Base-by-base conservation (phyloP, 768 basidiomycete species). In the Omphalotus guepiniiformis region DNA sequence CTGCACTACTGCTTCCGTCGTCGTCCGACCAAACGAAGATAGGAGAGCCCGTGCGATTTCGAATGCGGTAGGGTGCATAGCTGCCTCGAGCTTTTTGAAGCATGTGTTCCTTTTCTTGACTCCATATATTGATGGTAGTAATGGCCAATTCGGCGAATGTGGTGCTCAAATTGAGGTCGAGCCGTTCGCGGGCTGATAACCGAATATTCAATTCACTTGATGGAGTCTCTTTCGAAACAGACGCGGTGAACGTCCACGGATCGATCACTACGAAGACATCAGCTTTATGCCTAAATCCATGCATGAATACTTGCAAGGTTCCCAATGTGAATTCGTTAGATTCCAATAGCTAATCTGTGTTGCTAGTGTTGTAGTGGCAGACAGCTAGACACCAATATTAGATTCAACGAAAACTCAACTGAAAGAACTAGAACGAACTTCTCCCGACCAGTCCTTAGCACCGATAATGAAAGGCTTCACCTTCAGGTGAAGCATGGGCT, bases 261-360 rank as follows among this genome's bases (percentile, higher is more conserved):
- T 99, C 96, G 52, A 95, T 90, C 45, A 99, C 87, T 90, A 39
- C 32, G 12, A 22, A 11, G 46, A 44, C 26, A n/a, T 46, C 13
- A 40, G 41, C 27, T 49, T n/a, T 50, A 53, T 9, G 44, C n/a
- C 48, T 40, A 27, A 11, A 6, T 18, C 23, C 16, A 29, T n/a
- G 34, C 45, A 30, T 26, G 30, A 47, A 11, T 1, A 67, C 83
- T 53, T 59, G 88, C 88, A 63, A 25, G 96, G 95, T 65, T 98
- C 96, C 93, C 96, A 99, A 58, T 98, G 93, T 39, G 96, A 98
- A 60, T 96, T 97, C 19, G 85, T 84, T 41, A 98, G 66, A 64
- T 99, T 99, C 91, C 93, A 99, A 59, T 96, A 99, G 50, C 83
- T 92, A 62, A 96, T 85, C 41, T 85, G 82, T 2, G 83, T 84